phyloP scores from a whole-genome alignment of 106 monocot genomes.

The Dendrobium catenatum region DNA sequence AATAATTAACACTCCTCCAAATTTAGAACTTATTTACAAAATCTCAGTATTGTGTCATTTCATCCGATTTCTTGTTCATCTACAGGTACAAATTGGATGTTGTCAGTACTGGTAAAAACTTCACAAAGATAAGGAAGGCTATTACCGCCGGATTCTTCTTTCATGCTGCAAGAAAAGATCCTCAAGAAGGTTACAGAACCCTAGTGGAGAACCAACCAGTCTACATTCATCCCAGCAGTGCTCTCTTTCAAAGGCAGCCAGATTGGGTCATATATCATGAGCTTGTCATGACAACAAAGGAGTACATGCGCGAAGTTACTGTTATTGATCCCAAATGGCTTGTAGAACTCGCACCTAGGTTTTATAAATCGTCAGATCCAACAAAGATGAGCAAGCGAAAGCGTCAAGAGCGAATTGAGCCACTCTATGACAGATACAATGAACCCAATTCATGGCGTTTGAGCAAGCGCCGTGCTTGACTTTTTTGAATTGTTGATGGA shows the following conservation, averaged over 20 bases:
- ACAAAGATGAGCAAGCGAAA: constrained; percentile 99
- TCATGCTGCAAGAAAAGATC: constrained; percentile 83
- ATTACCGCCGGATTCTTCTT: constrained; percentile 94
- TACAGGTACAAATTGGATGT: constrained; percentile 88
- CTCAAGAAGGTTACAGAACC: constrained; percentile 91
- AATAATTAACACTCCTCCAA: too few species aligned
- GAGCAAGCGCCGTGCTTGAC: constrained; percentile 84
- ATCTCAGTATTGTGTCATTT: neutral
- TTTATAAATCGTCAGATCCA: constrained; percentile 77
- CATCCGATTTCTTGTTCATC: neutral
- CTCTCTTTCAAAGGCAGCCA: constrained; percentile 86
- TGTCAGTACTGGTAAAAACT: constrained; percentile 74
- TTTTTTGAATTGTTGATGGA: too few species aligned
- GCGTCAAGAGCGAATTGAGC: constrained; percentile 82
- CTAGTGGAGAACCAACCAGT: constrained; percentile 93
- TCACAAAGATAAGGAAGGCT: constrained; percentile 87
- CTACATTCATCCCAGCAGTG: constrained; percentile 92
- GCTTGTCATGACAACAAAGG: constrained; percentile 94
- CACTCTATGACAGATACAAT: constrained; percentile 90
- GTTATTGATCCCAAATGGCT: constrained; percentile 95
- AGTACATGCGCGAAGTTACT: constrained; percentile 95
- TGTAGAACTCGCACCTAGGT: constrained; percentile 84
- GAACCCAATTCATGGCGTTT: constrained; percentile 97
- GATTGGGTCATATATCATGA: constrained; percentile 97
- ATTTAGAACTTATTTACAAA: too few species aligned